phyloP scores from a whole-genome alignment of 2,329 filamentous ascomycete genomes.

The Neonectria magnoliae region DNA sequence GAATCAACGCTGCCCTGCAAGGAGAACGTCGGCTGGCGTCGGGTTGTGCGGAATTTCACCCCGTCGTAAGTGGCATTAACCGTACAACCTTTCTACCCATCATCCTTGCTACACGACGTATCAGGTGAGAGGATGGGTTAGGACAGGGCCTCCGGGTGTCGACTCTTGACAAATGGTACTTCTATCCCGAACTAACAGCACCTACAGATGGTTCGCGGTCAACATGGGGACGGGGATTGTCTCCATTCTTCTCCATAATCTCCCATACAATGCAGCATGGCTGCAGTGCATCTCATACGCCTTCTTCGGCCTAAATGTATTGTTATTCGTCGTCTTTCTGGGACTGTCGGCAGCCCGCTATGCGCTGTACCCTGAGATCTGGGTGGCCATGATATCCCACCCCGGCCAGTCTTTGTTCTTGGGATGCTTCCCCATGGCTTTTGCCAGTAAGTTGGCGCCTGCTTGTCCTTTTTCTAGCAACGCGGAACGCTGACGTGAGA shows the following conservation, averaged over 20 bases:
- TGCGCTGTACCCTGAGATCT: constrained; percentile 72
- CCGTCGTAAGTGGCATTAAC: constrained; percentile 56
- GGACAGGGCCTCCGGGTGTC: background rate
- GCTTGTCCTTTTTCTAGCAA: background rate
- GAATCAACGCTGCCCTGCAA: constrained; percentile 40
- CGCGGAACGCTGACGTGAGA: constrained; percentile 16
- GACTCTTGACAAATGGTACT: background rate
- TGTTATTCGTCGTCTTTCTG: constrained; percentile 66
- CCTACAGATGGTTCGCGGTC: constrained; percentile 64
- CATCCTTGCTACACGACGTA: background rate
- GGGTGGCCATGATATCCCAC: constrained; percentile 72
- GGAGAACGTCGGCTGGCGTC: constrained; percentile 54
- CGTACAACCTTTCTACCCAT: background rate
- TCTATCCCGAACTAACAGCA: background rate
- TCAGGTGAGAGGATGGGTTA: background rate
- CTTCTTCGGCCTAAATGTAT: constrained; percentile 69
- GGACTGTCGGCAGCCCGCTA: constrained; percentile 69
- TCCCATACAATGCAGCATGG: constrained; percentile 69
- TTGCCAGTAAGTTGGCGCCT: constrained; percentile 58
- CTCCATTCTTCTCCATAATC: constrained; percentile 67
- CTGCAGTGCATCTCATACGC: constrained; percentile 67
- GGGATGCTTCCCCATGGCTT: constrained; percentile 74
- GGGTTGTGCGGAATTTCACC: constrained; percentile 62
- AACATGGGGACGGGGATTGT: constrained; percentile 77
- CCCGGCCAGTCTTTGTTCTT: constrained; percentile 75